These are phyloP conservation scores for Petunia hybrid DNA, from an alignment of 305 asterid genomes.

Conservation along the genomic window DNA sequence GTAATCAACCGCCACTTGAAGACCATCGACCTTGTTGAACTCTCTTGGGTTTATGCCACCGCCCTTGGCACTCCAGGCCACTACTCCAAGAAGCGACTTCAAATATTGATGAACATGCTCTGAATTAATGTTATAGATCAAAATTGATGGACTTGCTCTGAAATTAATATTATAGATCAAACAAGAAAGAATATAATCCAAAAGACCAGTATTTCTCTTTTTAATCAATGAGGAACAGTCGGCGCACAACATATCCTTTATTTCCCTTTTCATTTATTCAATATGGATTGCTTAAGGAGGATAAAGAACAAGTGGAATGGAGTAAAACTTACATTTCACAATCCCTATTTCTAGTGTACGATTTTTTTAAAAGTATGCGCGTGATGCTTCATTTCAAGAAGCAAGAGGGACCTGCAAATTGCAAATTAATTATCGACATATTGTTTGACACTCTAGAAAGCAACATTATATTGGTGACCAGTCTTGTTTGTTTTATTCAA, in stretches of 20 bases:
- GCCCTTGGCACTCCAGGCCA: too few relatives aligned
- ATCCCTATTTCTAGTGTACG: neutral
- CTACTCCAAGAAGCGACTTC: too few relatives aligned
- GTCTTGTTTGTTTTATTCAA: slow-evolving; percentile 10
- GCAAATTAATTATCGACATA: slow-evolving; percentile 4
- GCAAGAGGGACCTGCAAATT: slow-evolving; percentile 4
- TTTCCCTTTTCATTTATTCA: neutral
- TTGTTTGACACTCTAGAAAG: slow-evolving; percentile 25
- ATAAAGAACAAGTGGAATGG: slow-evolving; percentile 7
- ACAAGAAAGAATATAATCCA: too few relatives aligned
- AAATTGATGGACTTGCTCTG: too few relatives aligned
- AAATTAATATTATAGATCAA: too few relatives aligned
- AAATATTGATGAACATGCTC: too few relatives aligned
- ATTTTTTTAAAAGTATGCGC: neutral
- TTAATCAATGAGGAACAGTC: too few relatives aligned
- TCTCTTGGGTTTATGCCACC: too few relatives aligned
- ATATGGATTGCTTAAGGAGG: neutral
- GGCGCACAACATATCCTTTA: neutral
- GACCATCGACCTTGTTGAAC: too few relatives aligned
- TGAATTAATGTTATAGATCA: too few relatives aligned
- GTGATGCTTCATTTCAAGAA: slow-evolving; percentile 13
- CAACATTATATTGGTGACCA: slow-evolving; percentile 7
- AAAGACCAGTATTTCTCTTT: too few relatives aligned
- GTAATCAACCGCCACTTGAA: too few relatives aligned
- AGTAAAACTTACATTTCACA: slow-evolving; percentile 1